A percentile compares a stretch with the other conserved stretches of the same genome.
Conservation (phyloP, 495 filamentous ascomycete genomes). For the Chaetomium tenue region DNA sequence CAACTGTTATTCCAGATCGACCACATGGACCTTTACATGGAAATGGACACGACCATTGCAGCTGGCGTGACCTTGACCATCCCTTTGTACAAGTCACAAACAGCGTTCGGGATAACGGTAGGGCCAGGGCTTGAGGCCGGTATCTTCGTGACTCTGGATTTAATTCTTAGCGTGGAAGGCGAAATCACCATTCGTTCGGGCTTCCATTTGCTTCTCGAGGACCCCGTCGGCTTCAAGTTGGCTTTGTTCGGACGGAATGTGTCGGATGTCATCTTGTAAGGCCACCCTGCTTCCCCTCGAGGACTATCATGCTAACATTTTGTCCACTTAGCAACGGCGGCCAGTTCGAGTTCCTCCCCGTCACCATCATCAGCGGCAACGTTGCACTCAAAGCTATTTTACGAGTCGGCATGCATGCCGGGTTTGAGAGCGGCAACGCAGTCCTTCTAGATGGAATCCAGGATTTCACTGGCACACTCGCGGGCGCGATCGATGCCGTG, state of each 20-base stretch:
- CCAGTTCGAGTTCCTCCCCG: slow-evolving; percentile 57
- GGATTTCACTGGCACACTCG: no score
- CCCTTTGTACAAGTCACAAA: slow-evolving; percentile 49
- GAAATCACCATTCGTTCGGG: slow-evolving; percentile 52
- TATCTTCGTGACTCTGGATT: slow-evolving; percentile 45
- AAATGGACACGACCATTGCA: slow-evolving; percentile 46
- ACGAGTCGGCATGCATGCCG: slow-evolving; percentile 46
- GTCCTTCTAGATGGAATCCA: not conserved
- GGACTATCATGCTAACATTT: not conserved
- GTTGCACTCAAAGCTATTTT: slow-evolving; percentile 47
- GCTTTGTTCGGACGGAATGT: slow-evolving; percentile 42
- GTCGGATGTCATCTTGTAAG: slow-evolving; percentile 49
- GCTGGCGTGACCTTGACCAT: slow-evolving; percentile 46
- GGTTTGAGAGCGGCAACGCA: slow-evolving; percentile 33
- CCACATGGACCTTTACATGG: slow-evolving; percentile 52
- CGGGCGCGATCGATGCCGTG: no score
- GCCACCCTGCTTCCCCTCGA: not conserved
- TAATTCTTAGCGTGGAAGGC: slow-evolving; percentile 48
- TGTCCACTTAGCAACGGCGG: slow-evolving; percentile 35
- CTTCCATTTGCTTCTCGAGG: slow-evolving; percentile 52
- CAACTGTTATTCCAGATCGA: slow-evolving; percentile 47
- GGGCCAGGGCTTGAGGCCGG: slow-evolving; percentile 41
- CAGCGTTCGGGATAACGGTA: slow-evolving; percentile 37
- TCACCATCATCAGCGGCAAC: slow-evolving; percentile 44
- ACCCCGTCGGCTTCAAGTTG: slow-evolving; percentile 45